Evolutionary conservation across 78 protist species (phyloP).

Genomic region (Dictyostelium brefeldianum): DNA sequence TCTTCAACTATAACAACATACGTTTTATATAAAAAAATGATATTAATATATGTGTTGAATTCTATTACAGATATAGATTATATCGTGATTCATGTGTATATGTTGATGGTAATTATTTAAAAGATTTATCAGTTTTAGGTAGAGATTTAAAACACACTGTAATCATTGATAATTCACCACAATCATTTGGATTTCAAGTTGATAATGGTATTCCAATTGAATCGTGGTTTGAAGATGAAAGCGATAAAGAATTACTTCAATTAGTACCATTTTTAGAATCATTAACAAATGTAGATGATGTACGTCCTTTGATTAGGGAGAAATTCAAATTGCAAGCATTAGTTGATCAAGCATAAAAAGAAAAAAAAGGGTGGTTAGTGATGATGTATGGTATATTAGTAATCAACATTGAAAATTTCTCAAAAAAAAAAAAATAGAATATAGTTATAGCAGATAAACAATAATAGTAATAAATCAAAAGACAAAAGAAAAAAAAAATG

Average conservation of each 20-base stretch:
- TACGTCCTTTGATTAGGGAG: conserved; percentile 75
- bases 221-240: conserved; percentile 83
- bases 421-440: too few relatives aligned
- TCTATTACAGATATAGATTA: conserved; percentile 77
- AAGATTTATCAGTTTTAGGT: conserved; percentile 92
- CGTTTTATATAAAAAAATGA: too few relatives aligned
- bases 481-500: too few relatives aligned
- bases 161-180: conserved; percentile 96
- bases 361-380: too few relatives aligned
- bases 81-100: conserved; percentile 93
- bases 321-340: conserved; percentile 46
- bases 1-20: too few relatives aligned
- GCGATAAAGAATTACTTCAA: conserved; percentile 83
- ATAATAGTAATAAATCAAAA: too few relatives aligned
- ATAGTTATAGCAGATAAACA: too few relatives aligned
- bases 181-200: conserved; percentile 93
- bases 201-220: conserved; percentile 95
- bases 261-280: conserved; percentile 83
- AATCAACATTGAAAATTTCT: too few relatives aligned
- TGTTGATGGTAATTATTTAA: conserved; percentile 91
- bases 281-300: conserved; percentile 70
- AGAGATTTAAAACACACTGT: conserved; percentile 86
- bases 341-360: conserved; percentile 39
- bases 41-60: not conserved
- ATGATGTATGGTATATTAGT: too few relatives aligned